These are phyloP conservation scores for Dactylellina sp. DNA, from an alignment of 2,329 filamentous ascomycete genomes.

Conservation along the genomic window DNA sequence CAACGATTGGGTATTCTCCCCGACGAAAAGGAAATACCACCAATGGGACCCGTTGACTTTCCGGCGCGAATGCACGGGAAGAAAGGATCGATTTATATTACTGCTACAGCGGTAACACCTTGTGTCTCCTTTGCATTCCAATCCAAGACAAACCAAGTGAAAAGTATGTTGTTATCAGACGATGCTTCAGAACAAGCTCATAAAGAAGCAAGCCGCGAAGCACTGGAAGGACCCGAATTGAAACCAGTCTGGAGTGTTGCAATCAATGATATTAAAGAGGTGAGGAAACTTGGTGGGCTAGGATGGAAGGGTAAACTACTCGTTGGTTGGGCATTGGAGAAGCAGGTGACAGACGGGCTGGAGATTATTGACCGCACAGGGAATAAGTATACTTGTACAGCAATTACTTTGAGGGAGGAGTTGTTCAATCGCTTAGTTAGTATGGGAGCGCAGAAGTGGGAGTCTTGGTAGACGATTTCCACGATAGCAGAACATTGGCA, in stretches of 20 bases:
- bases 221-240: conserved; percentile 27
- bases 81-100: conserved; percentile 79
- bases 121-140: conserved; percentile 72
- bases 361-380: conserved; percentile 67
- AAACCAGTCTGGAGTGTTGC: conserved; percentile 75
- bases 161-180: conserved; percentile 62
- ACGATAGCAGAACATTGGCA: background rate
- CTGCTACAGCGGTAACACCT: conserved; percentile 74
- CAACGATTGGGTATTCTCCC: conserved; percentile 78
- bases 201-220: conserved; percentile 65
- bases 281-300: conserved; percentile 83
- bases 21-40: conserved; percentile 64
- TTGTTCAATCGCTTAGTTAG: conserved; percentile 82
- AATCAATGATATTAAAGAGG: conserved; percentile 76
- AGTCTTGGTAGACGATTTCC: conserved; percentile 71
- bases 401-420: conserved; percentile 78
- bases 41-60: conserved; percentile 80
- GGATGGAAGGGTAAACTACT: conserved; percentile 88
- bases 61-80: conserved; percentile 76
- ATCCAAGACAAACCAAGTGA: conserved; percentile 64
- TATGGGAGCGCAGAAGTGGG: conserved; percentile 86
- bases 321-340: conserved; percentile 80
- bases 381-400: conserved; percentile 73
- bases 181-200: conserved; percentile 66
- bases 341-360: conserved; percentile 80